Conservation (phyloP, 169 alveolate species). For the Besnoitia besnoiti region DNA sequence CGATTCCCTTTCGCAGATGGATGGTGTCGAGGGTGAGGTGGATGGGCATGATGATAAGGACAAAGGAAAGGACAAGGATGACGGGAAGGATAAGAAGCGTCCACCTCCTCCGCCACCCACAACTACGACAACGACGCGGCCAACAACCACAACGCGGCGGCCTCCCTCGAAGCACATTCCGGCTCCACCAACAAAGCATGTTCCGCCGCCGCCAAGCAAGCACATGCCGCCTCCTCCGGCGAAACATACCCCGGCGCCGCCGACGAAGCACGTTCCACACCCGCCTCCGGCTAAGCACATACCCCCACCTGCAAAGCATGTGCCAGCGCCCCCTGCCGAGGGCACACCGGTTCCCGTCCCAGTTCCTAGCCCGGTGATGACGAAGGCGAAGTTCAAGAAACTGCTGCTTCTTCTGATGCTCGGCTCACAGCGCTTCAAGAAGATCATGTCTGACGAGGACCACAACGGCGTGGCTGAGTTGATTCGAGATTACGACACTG, state of each 20-base stretch:
- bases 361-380: background rate
- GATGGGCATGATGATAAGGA: background rate
- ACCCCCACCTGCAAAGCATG: background rate
- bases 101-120: background rate
- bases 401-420: constrained; percentile 3
- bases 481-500: constrained; percentile 9
- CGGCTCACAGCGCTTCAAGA: background rate
- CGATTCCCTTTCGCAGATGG: background rate
- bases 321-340: background rate
- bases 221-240: background rate
- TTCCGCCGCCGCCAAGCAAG: background rate
- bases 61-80: background rate
- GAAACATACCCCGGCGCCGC: background rate
- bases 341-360: background rate
- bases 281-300: background rate
- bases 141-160: background rate
- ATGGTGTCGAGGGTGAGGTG: background rate
- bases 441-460: constrained; percentile 30
- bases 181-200: background rate
- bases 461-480: constrained; percentile 15
- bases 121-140: background rate
- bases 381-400: constrained; percentile 21
- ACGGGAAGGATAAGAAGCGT: background rate
- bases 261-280: background rate
- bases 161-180: background rate